Evolutionary conservation across 306 rosid species (phyloP).

Genomic region (Ormosia semicastrata): DNA sequence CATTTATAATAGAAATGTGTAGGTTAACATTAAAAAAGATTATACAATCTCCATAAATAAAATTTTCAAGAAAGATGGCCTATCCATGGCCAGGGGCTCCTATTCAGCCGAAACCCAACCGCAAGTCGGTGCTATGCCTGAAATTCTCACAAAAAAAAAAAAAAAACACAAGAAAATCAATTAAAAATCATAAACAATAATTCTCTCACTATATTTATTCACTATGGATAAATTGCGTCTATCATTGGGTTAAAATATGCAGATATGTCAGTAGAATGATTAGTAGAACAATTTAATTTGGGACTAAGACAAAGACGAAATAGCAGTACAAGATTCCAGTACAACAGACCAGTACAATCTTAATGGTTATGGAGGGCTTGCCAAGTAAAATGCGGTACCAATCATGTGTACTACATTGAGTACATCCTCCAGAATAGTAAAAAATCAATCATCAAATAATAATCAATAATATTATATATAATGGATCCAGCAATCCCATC

Average conservation of each 20-base stretch:
- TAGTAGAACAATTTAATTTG: neutral
- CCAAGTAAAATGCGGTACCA: neutral
- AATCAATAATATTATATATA: neutral
- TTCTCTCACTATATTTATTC: too few relatives aligned
- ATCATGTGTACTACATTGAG: constrained; percentile 16
- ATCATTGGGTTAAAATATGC: neutral
- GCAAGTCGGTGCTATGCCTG: too few relatives aligned
- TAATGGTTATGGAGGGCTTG: neutral
- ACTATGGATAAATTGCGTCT: neutral
- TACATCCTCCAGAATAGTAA: neutral
- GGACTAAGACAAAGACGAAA: neutral
- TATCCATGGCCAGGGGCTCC: too few relatives aligned
- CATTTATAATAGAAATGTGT: too few relatives aligned
- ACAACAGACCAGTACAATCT: constrained; percentile 1
- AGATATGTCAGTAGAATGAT: neutral
- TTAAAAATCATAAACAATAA: too few relatives aligned
- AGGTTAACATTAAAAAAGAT: too few relatives aligned
- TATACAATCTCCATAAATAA: too few relatives aligned
- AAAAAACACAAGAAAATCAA: too few relatives aligned
- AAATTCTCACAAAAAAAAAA: too few relatives aligned
- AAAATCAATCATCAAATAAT: neutral
- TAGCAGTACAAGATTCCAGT: constrained; percentile 1
- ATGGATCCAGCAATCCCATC: neutral
- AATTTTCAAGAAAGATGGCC: too few relatives aligned
- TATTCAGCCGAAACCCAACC: too few relatives aligned